A percentile compares a stretch with the other conserved stretches of the same genome.
phyloP scores from a whole-genome alignment of 2,329 filamentous ascomycete genomes.

The Bimuria novae-zelandiae region DNA sequence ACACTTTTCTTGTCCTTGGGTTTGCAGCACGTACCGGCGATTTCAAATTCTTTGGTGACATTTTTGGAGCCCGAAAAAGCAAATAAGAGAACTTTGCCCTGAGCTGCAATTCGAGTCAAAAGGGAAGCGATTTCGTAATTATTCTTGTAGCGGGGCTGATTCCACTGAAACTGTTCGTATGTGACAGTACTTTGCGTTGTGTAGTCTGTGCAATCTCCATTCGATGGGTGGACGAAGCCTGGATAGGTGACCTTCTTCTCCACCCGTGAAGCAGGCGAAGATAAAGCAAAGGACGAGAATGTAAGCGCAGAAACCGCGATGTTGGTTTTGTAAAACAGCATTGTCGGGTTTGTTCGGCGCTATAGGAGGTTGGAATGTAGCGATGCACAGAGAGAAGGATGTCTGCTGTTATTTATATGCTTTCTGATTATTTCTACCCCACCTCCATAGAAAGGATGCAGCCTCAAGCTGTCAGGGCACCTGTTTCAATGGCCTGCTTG shows the following conservation, averaged over 20 bases:
- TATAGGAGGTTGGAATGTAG: background rate
- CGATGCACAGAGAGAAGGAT: background rate
- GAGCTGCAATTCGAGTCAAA: background rate
- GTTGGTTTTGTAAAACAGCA: background rate
- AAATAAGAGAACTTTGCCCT: background rate
- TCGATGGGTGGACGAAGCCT: background rate
- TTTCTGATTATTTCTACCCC: background rate
- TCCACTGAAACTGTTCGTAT: background rate
- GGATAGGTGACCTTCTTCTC: background rate
- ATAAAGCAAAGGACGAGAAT: background rate
- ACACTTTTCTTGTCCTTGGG: background rate
- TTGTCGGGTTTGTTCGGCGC: background rate
- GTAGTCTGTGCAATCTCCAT: slow-evolving; percentile 6
- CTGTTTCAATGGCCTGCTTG: too few species aligned
- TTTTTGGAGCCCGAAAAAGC: background rate
- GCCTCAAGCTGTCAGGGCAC: background rate
- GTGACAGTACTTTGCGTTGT: background rate
- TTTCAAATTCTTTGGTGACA: slow-evolving; percentile 2
- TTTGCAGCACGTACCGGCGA: background rate
- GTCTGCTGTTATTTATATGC: background rate
- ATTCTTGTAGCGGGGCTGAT: background rate
- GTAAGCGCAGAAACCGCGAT: background rate
- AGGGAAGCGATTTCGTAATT: slow-evolving; percentile 2
- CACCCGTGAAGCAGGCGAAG: background rate
- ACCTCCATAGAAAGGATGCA: background rate